Evolutionary conservation across 257 asterid species (phyloP), one percentile per base, ranked within the genome.

Genomic region (Forsythia viridissima): DNA sequence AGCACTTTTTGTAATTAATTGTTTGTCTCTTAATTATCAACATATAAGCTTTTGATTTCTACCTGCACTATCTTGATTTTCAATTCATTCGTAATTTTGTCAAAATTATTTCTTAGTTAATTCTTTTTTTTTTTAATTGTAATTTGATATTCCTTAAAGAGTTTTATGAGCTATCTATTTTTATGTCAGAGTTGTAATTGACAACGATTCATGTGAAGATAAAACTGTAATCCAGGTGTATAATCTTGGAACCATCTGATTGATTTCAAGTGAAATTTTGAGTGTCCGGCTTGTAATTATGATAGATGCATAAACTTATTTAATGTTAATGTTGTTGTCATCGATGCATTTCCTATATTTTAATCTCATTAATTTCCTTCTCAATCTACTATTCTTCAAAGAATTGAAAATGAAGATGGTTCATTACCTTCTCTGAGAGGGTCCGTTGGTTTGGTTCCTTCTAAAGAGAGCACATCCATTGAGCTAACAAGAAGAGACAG

Each of bases 401-500:
- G 80, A 71, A 91, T 91, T 44, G 97, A 90, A 86, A 85, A 83
- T 72, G 90, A 86, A 77, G 92, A 85, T 71, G 81, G 80, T 70
- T 76, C 80, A 41, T 80, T 82, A 34, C 89, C 94, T 61, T 83
- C 94, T 74, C 74, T 87, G 70, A 84, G 91, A 67, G 90, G 85
- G 66, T 76, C 86, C 76, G 91, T 92, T 43, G 94, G 97, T 84
- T 76, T 92, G 76, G 74, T 89, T 81, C 91, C 94, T 77, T 87
- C 96, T n/a, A 91, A 85, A 77, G 88, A 89, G 81, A 88, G 88
- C 79, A 91, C 96, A 5, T 86, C 87, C 79, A 92, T 92, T 51
- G 97, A 92, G 85, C 84, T 91, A 76, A 80, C 93, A 6, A 96
- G 97, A 78, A 88, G 85, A 43, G 97, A 92, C 79, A 86, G 97